Base-by-base conservation (phyloP, 176 grass and related monocot genomes). In the Triticum urartu region DNA sequence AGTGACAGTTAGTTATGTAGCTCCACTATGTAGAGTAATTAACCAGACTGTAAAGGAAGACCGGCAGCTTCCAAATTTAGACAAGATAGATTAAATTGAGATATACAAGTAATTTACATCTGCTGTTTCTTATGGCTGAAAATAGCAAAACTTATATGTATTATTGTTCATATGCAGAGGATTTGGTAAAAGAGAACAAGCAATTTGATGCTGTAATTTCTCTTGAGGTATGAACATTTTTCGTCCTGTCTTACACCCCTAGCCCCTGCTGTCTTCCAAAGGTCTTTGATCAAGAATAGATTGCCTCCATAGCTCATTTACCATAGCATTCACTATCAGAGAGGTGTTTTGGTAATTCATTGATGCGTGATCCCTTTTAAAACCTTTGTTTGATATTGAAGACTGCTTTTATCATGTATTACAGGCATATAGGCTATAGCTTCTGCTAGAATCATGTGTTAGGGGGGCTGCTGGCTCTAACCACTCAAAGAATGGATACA, bases 131-230 rank as follows among this genome's bases (percentile, higher is more conserved):
- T 88, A 52, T 82, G 72, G 21, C 15, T 84, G 59, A 75, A 28
- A 39, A 77, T 48, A 89, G 1, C 25, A 88, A 69, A 89, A 87
- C 58, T 89, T 68, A 68, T 85, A 28, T 91, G 24, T 59, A 17
- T 56, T 77, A 60, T 64, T 85, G 35, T 87, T 87, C 72, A 60
- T 68, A 18, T 83, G 70, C 88, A 98, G 96, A 98, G 92, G 92
- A 94, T 80, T 88, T 98, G 83, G 96, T 94, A 68, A 91, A 91
- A 74, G 87, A 90, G 84, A 91, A 95, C 32, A 91, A 84, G 54
- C 87, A 95, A 79, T 98, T 94, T 85, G 92, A 98, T 95, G 92
- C 96, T 80, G 94, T 94, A 64, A 94, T 98, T 92, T 87, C 93
- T 88, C 93, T 98, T 50, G 92, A 95, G 96, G 96, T 94, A 89